These are phyloP conservation scores for Morella rubra DNA, from an alignment of 306 rosid species.

Conservation along the genomic window DNA sequence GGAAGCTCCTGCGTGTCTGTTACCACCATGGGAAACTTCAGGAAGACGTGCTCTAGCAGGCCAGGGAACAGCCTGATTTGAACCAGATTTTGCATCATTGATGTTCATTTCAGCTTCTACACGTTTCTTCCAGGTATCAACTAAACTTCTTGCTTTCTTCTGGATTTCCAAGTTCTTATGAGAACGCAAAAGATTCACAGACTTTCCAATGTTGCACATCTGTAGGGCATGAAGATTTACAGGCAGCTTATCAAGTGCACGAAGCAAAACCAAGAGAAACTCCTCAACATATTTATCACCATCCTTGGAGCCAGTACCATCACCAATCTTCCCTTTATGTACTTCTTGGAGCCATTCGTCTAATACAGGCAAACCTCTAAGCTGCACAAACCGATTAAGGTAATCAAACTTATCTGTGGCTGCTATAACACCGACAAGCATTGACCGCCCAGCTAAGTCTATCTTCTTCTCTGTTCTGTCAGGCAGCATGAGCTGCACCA, in stretches of 20 bases:
- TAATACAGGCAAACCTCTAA: conserved; percentile 68
- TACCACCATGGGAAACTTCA: conserved; percentile 66
- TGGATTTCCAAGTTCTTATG: conserved; percentile 86
- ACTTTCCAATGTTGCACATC: conserved; percentile 82
- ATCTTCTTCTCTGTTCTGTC: conserved; percentile 68
- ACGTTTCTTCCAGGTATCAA: conserved; percentile 92
- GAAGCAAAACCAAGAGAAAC: conserved; percentile 75
- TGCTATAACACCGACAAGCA: conserved; percentile 77
- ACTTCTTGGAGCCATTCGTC: conserved; percentile 96
- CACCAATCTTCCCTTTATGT: conserved; percentile 77
- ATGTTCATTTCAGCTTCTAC: conserved; percentile 90
- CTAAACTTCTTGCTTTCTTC: conserved; percentile 79
- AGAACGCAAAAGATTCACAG: conserved; percentile 75
- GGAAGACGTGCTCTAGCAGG: conserved; percentile 46
- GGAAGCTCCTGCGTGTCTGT: conserved; percentile 49
- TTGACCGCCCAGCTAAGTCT: conserved; percentile 68
- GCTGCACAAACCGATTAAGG: conserved; percentile 71
- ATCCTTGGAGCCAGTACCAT: conserved; percentile 52
- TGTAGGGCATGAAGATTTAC: conserved; percentile 81
- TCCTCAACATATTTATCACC: conserved; percentile 76
- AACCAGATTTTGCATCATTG: conserved; percentile 60
- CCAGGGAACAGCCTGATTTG: conserved; percentile 63
- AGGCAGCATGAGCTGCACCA: conserved; percentile 76
- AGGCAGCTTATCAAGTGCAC: conserved; percentile 90
- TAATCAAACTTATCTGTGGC: conserved; percentile 73